Evolutionary conservation across 2,329 filamentous ascomycete species (phyloP).

Genomic region (Fusarium incarnatum): DNA sequence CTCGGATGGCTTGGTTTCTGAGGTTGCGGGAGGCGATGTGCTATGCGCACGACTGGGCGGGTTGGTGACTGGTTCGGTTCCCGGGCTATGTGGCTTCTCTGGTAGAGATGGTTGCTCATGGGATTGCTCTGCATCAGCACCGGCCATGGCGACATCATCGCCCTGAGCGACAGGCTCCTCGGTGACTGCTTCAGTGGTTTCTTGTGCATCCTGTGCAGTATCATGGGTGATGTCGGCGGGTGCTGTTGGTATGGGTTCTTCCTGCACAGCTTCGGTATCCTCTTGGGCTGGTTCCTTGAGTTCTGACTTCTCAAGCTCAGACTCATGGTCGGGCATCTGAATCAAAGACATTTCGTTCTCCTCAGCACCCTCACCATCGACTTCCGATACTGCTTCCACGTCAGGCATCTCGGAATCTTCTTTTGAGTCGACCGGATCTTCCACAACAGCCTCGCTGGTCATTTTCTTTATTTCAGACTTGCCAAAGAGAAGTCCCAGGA

Average conservation of each 20-base stretch:
- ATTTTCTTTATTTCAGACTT: constrained; percentile 68
- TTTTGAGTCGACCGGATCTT: constrained; percentile 31
- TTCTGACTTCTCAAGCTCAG: not conserved
- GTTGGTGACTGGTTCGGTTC: constrained; percentile 58
- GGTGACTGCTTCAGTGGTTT: not conserved
- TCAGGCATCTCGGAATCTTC: constrained; percentile 45
- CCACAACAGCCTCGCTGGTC: constrained; percentile 53
- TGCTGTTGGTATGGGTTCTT: not conserved
- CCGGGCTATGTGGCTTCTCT: constrained; percentile 53
- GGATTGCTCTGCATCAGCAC: constrained; percentile 9
- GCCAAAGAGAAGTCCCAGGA: constrained; percentile 69
- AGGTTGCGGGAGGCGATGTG: constrained; percentile 59
- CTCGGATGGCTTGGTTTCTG: constrained; percentile 65
- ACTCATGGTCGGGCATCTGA: constrained; percentile 45
- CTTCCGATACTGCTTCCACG: not conserved
- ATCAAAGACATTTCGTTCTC: constrained; percentile 53
- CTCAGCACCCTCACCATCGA: constrained; percentile 47
- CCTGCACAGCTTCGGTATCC: not conserved
- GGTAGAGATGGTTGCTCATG: constrained; percentile 37
- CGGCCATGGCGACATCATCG: constrained; percentile 52
- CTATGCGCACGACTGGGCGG: constrained; percentile 58
- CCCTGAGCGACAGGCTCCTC: not conserved
- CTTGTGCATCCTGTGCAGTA: not conserved
- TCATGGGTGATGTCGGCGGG: not conserved
- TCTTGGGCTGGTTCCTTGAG: constrained; percentile 27